phyloP scores from a whole-genome alignment of 2,329 filamentous ascomycete genomes.

The Microcyclospora pomicola region DNA sequence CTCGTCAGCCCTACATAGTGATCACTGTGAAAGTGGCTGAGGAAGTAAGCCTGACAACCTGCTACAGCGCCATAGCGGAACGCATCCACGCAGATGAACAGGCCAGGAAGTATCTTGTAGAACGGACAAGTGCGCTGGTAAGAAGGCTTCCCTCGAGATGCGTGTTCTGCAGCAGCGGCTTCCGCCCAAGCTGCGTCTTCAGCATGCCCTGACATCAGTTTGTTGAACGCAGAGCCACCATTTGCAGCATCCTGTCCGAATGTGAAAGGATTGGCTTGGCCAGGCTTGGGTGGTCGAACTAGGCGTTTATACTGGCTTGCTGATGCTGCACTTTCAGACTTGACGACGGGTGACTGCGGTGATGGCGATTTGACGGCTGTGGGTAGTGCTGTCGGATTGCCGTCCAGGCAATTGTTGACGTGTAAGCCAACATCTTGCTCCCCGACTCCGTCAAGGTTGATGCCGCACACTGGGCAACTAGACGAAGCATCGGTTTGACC shows the following conservation, averaged over 20 bases:
- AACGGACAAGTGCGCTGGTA: slow-evolving; percentile 90
- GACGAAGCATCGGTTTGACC: neutral
- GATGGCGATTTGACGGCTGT: slow-evolving; percentile 8
- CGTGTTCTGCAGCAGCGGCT: slow-evolving; percentile 65
- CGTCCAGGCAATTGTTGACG: slow-evolving; percentile 88
- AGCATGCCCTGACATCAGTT: slow-evolving; percentile 81
- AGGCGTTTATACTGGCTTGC: slow-evolving; percentile 51
- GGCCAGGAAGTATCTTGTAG: slow-evolving; percentile 92
- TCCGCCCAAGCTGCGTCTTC: slow-evolving; percentile 83
- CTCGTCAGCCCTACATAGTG: slow-evolving; percentile 87
- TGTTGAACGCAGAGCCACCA: slow-evolving; percentile 65
- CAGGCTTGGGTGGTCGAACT: slow-evolving; percentile 54
- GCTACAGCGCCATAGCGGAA: slow-evolving; percentile 90
- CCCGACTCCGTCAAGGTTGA: slow-evolving; percentile 41
- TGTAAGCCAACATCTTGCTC: slow-evolving; percentile 61
- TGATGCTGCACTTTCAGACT: slow-evolving; percentile 13
- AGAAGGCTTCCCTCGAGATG: slow-evolving; percentile 69
- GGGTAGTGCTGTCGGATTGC: slow-evolving; percentile 50
- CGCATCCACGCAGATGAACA: slow-evolving; percentile 87
- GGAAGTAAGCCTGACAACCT: slow-evolving; percentile 85
- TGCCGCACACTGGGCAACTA: slow-evolving; percentile 64
- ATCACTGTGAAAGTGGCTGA: slow-evolving; percentile 96
- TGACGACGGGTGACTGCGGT: slow-evolving; percentile 5
- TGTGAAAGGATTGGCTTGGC: slow-evolving; percentile 65
- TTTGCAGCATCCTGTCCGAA: slow-evolving; percentile 29